A percentile compares a stretch with the other conserved stretches of the same genome.
These are phyloP conservation scores for Alternaria angustiovoidea DNA, from an alignment of 2,329 filamentous ascomycete species.

Conservation along the genomic window DNA sequence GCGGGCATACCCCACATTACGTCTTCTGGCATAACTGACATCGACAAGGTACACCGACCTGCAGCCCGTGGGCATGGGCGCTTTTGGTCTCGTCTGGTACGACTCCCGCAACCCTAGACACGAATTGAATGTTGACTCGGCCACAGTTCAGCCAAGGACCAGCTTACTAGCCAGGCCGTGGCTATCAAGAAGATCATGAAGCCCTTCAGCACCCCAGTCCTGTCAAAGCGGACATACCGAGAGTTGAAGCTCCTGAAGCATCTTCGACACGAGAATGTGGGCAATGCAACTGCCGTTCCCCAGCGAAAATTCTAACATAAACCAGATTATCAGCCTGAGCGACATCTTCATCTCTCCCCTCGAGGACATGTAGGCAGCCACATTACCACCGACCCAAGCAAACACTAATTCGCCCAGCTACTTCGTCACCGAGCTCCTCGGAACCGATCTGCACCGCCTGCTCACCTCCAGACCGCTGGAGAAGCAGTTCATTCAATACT, in stretches of 20 bases:
- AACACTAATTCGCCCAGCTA: conserved; percentile 67
- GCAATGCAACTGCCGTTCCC: conserved; percentile 27
- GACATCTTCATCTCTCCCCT: conserved; percentile 99
- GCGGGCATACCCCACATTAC: conserved; percentile 48
- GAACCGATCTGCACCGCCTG: conserved; percentile 93
- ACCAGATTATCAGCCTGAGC: conserved; percentile 89
- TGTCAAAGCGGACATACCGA: conserved; percentile 96
- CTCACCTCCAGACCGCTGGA: conserved; percentile 94
- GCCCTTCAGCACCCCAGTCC: conserved; percentile 98
- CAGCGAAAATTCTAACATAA: conserved; percentile 25
- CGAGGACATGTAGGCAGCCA: conserved; percentile 84
- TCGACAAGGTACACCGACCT: conserved; percentile 87
- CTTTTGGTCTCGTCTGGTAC: conserved; percentile 97
- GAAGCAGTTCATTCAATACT: conserved; percentile 99
- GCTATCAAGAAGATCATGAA: conserved; percentile 99
- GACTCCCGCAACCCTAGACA: conserved; percentile 16
- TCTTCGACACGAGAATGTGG: conserved; percentile 92
- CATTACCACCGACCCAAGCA: background rate
- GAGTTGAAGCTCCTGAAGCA: conserved; percentile 98
- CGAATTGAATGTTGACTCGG: conserved; percentile 20
- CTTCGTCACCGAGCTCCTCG: conserved; percentile 96
- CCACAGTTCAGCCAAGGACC: conserved; percentile 89
- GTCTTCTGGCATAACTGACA: conserved; percentile 32
- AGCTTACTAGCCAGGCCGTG: conserved; percentile 95
- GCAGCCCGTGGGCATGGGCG: conserved; percentile 98